Evolutionary conservation across 345 rosid genomes (phyloP), one percentile per base, ranked within the genome.

Genomic region (Turritis glabra): DNA sequence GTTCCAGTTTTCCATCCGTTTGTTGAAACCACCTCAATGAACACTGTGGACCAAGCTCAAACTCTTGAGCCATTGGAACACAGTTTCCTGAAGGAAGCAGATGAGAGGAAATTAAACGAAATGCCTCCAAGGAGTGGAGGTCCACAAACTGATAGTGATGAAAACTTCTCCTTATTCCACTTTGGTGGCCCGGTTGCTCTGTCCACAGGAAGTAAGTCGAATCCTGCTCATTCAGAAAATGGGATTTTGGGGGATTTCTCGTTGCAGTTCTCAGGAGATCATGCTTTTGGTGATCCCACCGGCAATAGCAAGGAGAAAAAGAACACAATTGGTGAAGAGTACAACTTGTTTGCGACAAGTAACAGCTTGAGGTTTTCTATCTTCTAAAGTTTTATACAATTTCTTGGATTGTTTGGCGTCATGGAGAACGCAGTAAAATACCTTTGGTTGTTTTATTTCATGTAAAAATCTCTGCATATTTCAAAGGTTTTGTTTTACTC

Each of bases 91-190:
- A 71, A 69, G 25, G 90, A 85, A 84, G 82, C 47, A 74, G 52
- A 59, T 60, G 69, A 79, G 64, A 71, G 72, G 30, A 76, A 27
- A 10, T 2, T 15, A 10, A 62, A 54, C 32, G 26, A 14, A 32
- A 17, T 55, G 35, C 64, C 79, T 17, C 57, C 80, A 67, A 75
- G 58, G 19, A 76, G 66, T 12, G 80, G 79, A 70, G 73, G 79
- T 64, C 73, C 29, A 66, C 81, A 76, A 69, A 67, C 38, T n/a
- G 83, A 78, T 53, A 22, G 81, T 62, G 74, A 68, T 14, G 69
- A 80, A 41, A 73, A 82, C 78, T 95, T 95, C 82, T 95, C 99
- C 66, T 76, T 92, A 75, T 95, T 92, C 78, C 99, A 95, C 80
- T 92, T 80, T 64, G 97, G 92, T 38, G 97, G 94, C 15, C 98